A percentile compares a stretch with the other conserved stretches of the same genome.
Conservation (phyloP, 2,329 filamentous ascomycete species). For the Aureobasidium sp. region DNA sequence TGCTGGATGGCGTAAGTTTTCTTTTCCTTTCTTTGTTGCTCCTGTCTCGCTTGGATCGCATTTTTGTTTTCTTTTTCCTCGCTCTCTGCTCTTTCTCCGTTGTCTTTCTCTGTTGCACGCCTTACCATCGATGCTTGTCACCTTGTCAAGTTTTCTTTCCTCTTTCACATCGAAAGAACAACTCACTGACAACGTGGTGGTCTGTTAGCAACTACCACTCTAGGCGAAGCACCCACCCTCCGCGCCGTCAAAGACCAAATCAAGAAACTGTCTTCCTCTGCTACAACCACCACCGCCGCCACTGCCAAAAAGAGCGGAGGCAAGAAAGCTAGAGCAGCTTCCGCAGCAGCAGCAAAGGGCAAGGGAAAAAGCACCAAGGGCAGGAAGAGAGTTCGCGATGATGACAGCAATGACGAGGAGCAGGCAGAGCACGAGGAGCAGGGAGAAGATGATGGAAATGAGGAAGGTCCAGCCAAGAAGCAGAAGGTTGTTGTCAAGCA, state of each 20-base stretch:
- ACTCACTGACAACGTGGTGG: too few relatives aligned
- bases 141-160: background rate
- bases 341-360: background rate
- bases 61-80: background rate
- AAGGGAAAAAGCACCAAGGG: background rate
- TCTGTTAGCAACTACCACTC: background rate
- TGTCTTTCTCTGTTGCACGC: too few relatives aligned
- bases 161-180: too few relatives aligned
- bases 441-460: background rate
- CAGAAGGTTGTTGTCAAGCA: background rate
- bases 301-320: too few relatives aligned
- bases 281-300: background rate
- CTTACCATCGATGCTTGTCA: background rate
- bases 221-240: conserved; percentile 4
- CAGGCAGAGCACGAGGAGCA: too few relatives aligned
- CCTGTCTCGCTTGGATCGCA: background rate
- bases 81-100: too few relatives aligned
- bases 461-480: background rate
- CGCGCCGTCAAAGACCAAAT: conserved; percentile 13
- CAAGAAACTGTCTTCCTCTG: conserved; percentile 4
- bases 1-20: conserved; percentile 10
- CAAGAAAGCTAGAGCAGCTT: background rate
- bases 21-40: background rate
- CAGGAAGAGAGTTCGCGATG: background rate
- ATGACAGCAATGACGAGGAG: too few relatives aligned